phyloP scores from a whole-genome alignment of 2,329 filamentous ascomycete species.

The Neoarthrinium moseri region DNA sequence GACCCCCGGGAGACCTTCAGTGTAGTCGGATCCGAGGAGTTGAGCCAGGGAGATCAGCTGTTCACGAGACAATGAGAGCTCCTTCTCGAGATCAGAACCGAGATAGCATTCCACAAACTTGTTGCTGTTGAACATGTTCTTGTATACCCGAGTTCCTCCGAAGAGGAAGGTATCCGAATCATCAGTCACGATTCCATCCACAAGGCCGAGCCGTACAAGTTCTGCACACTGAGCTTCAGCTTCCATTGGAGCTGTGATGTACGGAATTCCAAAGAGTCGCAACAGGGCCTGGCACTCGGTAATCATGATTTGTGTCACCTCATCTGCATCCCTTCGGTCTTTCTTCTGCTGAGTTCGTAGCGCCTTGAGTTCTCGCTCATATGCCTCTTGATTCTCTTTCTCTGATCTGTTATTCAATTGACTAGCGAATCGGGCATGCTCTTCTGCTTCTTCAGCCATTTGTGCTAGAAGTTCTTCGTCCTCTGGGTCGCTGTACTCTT shows the following conservation, averaged over 20 bases:
- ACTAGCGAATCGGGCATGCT: conserved; percentile 89
- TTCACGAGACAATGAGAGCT: conserved; percentile 81
- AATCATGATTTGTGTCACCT: conserved; percentile 95
- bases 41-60: conserved; percentile 90
- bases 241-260: conserved; percentile 98
- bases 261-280: conserved; percentile 87
- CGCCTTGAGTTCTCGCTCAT: conserved; percentile 83
- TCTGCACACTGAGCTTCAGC: conserved; percentile 97
- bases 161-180: conserved; percentile 97
- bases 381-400: conserved; percentile 70
- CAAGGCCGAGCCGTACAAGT: conserved; percentile 79
- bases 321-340: conserved; percentile 91
- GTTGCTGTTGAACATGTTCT: conserved; percentile 99
- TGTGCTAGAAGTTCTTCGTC: conserved; percentile 87
- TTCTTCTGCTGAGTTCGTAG: conserved; percentile 94
- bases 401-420: conserved; percentile 76
- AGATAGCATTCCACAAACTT: conserved; percentile 98
- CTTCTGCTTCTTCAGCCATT: conserved; percentile 86
- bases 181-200: conserved; percentile 97
- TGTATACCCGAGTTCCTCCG: conserved; percentile 93
- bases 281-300: conserved; percentile 91
- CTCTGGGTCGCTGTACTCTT: conserved; percentile 80
- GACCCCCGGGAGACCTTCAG: conserved; percentile 84
- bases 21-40: conserved; percentile 91
- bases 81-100: conserved; percentile 76